These are phyloP conservation scores for Bipolaris victoriae DNA, from an alignment of 2,329 filamentous ascomycete genomes.

Conservation along the genomic window DNA sequence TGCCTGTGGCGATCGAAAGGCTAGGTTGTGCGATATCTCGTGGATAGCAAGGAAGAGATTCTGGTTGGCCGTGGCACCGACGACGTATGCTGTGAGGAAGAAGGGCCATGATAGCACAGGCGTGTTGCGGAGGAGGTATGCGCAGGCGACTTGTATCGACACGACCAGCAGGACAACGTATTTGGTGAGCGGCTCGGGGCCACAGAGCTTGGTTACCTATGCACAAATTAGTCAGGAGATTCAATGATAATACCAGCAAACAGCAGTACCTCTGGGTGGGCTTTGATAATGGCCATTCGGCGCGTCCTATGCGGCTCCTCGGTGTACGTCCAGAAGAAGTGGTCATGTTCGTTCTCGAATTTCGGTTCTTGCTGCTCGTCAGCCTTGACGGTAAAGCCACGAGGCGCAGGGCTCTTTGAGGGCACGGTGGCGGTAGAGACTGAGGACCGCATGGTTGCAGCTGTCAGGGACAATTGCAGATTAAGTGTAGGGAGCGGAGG, in stretches of 20 bases:
- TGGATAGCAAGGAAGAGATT: conserved; percentile 98
- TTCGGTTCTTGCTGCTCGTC: conserved; percentile 22
- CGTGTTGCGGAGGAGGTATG: conserved; percentile 76
- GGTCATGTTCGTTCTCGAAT: conserved; percentile 50
- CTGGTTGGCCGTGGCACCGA: conserved; percentile 96
- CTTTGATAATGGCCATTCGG: conserved; percentile 94
- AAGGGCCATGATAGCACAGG: conserved; percentile 83
- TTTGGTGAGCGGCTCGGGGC: conserved; percentile 93
- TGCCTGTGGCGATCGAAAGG: conserved; percentile 78
- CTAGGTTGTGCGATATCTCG: conserved; percentile 97
- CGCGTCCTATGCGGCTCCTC: conserved; percentile 95
- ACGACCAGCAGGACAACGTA: conserved; percentile 88
- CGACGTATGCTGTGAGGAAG: conserved; percentile 84
- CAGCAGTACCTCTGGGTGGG: conserved; percentile 82
- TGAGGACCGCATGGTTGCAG: conserved; percentile 44
- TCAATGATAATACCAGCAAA: neutral
- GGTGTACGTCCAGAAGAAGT: conserved; percentile 99
- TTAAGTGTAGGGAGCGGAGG: conserved; percentile 7
- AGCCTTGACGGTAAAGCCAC: conserved; percentile 32
- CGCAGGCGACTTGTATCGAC: conserved; percentile 76
- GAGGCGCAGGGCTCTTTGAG: conserved; percentile 30
- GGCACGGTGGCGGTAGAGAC: conserved; percentile 44
- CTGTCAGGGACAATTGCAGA: conserved; percentile 10
- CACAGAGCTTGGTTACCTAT: conserved; percentile 94
- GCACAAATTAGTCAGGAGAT: neutral